Base-by-base conservation (phyloP, 352 stramenopile species). In the Blastocystis sp. region DNA sequence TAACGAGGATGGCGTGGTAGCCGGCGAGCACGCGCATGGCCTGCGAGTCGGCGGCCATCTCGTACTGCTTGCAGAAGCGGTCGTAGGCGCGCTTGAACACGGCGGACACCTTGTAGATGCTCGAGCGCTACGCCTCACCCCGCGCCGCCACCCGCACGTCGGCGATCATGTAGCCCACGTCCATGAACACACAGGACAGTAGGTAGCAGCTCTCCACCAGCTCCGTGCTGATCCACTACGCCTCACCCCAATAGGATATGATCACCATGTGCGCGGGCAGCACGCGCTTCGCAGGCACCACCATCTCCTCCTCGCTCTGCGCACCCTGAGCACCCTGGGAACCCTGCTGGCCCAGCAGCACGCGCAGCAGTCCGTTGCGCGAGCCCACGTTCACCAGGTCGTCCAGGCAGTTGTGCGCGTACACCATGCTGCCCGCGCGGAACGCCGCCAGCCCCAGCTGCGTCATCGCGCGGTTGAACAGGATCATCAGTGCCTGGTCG, bases 191-290 rank as follows among this genome's bases (percentile, higher is more conserved):
- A 56, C 96, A 96, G 89, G 93, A 95, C 59, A 98, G 97, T 52
- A 99, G 92, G 91, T 99, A 96, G 90, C 94, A 97, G 78, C 94
- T 96, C 90, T 99, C 97, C 48, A 99, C 91, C 87, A 99, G 89
- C 89, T 99, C 97, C 23, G 98, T 91, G 91, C 98, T 98, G 90
- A 99, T 98, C 92, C 99, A 96, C 74, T 84, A 74, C n/a, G n/a
- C n/a, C n/a, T n/a, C n/a, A n/a, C n/a, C n/a, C n/a, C n/a, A n/a
- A n/a, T n/a, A n/a, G n/a, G n/a, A n/a, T n/a, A n/a, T n/a, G n/a
- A n/a, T n/a, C 41, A 84, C 74, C 94, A 98, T 97, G 92, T 99
- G 96, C 92, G 98, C 98, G 45, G 96, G 96, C 78, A 98, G 92
- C 89, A 98, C 94, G 62, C 97, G 94, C 77, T 96, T 95, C 90